Percentiles rank a stretch among this genome's conserved stretches.
These are phyloP conservation scores for Clitopilus passeckerianus DNA, from an alignment of 768 basidiomycete genomes.

Conservation along the genomic window DNA sequence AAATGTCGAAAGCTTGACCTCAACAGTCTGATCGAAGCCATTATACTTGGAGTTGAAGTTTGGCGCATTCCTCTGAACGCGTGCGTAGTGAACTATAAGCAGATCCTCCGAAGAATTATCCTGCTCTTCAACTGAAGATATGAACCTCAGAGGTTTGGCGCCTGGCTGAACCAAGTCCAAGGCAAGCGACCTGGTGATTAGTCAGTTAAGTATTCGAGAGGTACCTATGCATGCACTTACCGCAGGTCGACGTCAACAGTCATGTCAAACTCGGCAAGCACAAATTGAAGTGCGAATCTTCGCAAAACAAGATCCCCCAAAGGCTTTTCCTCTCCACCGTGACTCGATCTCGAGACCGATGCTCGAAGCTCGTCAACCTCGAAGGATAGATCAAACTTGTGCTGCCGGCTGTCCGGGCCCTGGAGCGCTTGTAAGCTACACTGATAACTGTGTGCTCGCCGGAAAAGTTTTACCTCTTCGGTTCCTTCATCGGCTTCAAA, in stretches of 20 bases:
- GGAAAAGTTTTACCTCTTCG: slow-evolving; percentile 41
- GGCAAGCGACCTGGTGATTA: slow-evolving; percentile 53
- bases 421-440: slow-evolving; percentile 9
- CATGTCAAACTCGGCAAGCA: slow-evolving; percentile 81
- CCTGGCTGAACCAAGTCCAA: slow-evolving; percentile 67
- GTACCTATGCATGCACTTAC: slow-evolving; percentile 27
- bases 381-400: slow-evolving; percentile 81
- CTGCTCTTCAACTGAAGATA: slow-evolving; percentile 52
- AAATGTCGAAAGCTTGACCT: slow-evolving; percentile 86
- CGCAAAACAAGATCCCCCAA: slow-evolving; percentile 79
- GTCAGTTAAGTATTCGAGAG: not conserved
- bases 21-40: slow-evolving; percentile 83
- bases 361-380: slow-evolving; percentile 80
- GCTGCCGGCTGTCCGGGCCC: slow-evolving; percentile 44
- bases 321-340: slow-evolving; percentile 59
- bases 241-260: slow-evolving; percentile 77
- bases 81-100: slow-evolving; percentile 70
- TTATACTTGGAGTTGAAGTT: slow-evolving; percentile 78
- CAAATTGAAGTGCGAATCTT: slow-evolving; percentile 71
- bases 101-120: slow-evolving; percentile 47
- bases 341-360: slow-evolving; percentile 65
- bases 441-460: not conserved
- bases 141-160: slow-evolving; percentile 48
- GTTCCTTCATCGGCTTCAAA: slow-evolving; percentile 68
- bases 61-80: slow-evolving; percentile 81